These are phyloP conservation scores for Coniochaeta hoffmannii DNA, from an alignment of 2,329 filamentous ascomycete species.

Conservation along the genomic window DNA sequence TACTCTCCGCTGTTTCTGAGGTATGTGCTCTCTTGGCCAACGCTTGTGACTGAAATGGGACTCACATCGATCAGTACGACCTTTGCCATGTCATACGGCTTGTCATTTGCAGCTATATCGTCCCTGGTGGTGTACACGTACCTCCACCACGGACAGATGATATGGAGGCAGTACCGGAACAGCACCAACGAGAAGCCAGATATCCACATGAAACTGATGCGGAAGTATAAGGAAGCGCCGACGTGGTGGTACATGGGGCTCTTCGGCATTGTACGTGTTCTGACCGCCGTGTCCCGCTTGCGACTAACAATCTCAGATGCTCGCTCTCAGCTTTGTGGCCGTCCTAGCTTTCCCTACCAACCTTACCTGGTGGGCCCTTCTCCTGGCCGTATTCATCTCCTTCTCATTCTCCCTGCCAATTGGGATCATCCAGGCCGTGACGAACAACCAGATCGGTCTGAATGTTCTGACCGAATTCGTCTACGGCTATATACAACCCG, in stretches of 20 bases:
- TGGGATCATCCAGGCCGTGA: slow-evolving; percentile 62
- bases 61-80: slow-evolving; percentile 45
- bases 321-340: slow-evolving; percentile 45
- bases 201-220: slow-evolving; percentile 58
- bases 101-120: slow-evolving; percentile 66
- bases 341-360: slow-evolving; percentile 58
- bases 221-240: slow-evolving; percentile 54
- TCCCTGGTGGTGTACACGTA: slow-evolving; percentile 61
- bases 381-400: slow-evolving; percentile 58
- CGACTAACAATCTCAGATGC: slow-evolving; percentile 29
- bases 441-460: slow-evolving; percentile 63
- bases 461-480: slow-evolving; percentile 72
- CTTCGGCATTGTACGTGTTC: slow-evolving; percentile 41
- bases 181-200: slow-evolving; percentile 54
- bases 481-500: slow-evolving; percentile 68
- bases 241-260: slow-evolving; percentile 57
- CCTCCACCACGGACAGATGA: slow-evolving; percentile 59
- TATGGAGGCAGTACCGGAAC: slow-evolving; percentile 55
- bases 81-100: slow-evolving; percentile 61
- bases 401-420: slow-evolving; percentile 58
- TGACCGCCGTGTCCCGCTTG: background rate
- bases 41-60: too few species aligned
- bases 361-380: slow-evolving; percentile 64
- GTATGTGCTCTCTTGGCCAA: slow-evolving; percentile 17
- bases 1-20: slow-evolving; percentile 64